Conservation (phyloP, 805 yeast species). For the Candida insectalens region DNA sequence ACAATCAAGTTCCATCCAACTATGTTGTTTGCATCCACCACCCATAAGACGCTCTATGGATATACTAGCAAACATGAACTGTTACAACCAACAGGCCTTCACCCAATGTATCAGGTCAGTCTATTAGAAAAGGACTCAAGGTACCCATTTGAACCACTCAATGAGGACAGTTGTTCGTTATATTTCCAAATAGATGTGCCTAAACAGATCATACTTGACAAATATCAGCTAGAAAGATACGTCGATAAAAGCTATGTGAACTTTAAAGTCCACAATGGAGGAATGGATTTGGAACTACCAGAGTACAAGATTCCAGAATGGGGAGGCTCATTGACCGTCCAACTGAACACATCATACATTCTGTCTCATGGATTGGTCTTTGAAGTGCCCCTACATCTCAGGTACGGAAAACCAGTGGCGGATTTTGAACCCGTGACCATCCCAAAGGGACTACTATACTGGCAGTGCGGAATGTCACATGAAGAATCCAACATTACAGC, state of each 20-base stretch:
- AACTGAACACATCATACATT: slow-evolving; percentile 10
- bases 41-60: slow-evolving; percentile 10
- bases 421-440: slow-evolving; percentile 3
- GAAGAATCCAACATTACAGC: slow-evolving; percentile 7
- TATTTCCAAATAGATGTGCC: slow-evolving; percentile 18
- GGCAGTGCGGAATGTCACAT: slow-evolving; percentile 14
- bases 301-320: slow-evolving; percentile 15
- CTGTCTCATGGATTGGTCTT: slow-evolving; percentile 7
- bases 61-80: slow-evolving; percentile 10
- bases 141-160: slow-evolving; percentile 3
- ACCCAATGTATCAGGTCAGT: slow-evolving; percentile 16
- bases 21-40: slow-evolving; percentile 14
- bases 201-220: slow-evolving; percentile 18
- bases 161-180: slow-evolving; percentile 11
- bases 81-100: slow-evolving; percentile 14
- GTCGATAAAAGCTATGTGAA: slow-evolving; percentile 4
- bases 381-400: slow-evolving; percentile 23
- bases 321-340: slow-evolving; percentile 15
- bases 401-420: slow-evolving; percentile 20
- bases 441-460: slow-evolving; percentile 17
- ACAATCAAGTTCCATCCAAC: slow-evolving; percentile 13
- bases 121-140: slow-evolving; percentile 3
- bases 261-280: slow-evolving; percentile 10
- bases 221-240: slow-evolving; percentile 14
- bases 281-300: slow-evolving; percentile 23